Conservation (phyloP, 2,329 filamentous ascomycete genomes). For the Diaporthe velutina region DNA sequence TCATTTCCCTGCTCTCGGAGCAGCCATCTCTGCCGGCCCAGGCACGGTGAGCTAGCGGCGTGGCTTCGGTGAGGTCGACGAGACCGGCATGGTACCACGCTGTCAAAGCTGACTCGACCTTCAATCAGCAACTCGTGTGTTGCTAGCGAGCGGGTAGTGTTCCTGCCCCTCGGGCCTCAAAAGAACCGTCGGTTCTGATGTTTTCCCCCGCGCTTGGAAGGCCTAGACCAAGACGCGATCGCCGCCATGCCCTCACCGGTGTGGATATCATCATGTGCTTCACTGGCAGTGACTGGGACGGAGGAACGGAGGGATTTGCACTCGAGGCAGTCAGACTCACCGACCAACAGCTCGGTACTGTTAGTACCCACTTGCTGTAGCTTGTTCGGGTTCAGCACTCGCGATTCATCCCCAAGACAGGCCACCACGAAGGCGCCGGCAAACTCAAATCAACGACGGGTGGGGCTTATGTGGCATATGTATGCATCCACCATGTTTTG, state of each 20-base stretch:
- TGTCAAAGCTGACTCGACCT: constrained; percentile 21
- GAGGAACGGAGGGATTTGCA: constrained; percentile 4
- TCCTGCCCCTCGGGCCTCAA: background rate
- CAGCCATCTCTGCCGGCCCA: background rate
- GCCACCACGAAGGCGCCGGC: background rate
- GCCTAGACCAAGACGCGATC: constrained; percentile 32
- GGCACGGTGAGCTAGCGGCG: constrained; percentile 18
- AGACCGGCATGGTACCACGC: constrained; percentile 20
- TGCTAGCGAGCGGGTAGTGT: background rate
- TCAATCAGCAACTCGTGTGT: background rate
- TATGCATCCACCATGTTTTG: background rate
- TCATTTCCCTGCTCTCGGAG: constrained; percentile 18
- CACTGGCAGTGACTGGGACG: constrained; percentile 10
- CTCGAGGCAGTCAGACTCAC: constrained; percentile 16
- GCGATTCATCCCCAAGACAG: background rate
- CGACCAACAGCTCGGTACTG: background rate
- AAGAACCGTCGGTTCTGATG: background rate
- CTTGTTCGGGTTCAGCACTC: background rate
- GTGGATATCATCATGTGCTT: constrained; percentile 35
- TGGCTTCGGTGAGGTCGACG: constrained; percentile 26
- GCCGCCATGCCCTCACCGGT: constrained; percentile 34
- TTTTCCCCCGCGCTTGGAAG: background rate
- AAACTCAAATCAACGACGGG: constrained; percentile 10
- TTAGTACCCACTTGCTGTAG: background rate
- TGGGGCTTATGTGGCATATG: background rate